Evolutionary conservation across 768 basidiomycete species (phyloP).

Genomic region (Strobilomyces confusus): DNA sequence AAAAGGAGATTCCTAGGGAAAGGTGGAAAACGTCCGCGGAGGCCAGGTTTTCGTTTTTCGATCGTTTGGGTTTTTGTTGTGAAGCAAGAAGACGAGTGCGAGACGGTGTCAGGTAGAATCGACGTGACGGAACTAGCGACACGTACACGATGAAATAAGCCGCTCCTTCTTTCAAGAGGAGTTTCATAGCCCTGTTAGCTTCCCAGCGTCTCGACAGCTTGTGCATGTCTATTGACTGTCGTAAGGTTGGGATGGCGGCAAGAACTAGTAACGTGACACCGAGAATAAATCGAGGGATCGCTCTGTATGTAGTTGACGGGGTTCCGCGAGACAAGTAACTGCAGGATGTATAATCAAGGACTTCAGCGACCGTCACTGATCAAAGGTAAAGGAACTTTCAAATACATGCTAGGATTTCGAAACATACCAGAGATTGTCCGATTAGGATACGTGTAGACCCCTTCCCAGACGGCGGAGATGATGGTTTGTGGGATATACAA

Average conservation of each 20-base stretch:
- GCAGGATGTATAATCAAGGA: slow-evolving; percentile 1
- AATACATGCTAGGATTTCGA: neutral
- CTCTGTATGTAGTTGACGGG: neutral
- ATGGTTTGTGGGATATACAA: neutral
- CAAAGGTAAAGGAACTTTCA: neutral
- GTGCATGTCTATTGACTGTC: neutral
- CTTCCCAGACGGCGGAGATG: neutral
- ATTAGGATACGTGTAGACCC: neutral
- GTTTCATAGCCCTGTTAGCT: neutral
- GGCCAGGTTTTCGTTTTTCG: too few species aligned
- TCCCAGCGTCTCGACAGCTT: neutral
- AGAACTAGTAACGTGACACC: neutral
- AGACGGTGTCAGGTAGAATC: neutral
- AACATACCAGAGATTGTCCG: slow-evolving; percentile 4
- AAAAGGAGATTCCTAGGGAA: slow-evolving; percentile 2
- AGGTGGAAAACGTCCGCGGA: neutral
- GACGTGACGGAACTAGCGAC: neutral
- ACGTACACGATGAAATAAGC: neutral
- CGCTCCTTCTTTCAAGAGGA: neutral
- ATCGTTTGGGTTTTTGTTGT: neutral
- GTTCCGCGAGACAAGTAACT: neutral
- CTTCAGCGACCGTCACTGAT: neutral
- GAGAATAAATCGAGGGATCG: neutral
- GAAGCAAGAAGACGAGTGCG: neutral
- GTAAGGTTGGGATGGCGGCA: neutral